Evolutionary conservation across 148 eudicot genomes (phyloP).

Genomic region (Silene uniflora): DNA sequence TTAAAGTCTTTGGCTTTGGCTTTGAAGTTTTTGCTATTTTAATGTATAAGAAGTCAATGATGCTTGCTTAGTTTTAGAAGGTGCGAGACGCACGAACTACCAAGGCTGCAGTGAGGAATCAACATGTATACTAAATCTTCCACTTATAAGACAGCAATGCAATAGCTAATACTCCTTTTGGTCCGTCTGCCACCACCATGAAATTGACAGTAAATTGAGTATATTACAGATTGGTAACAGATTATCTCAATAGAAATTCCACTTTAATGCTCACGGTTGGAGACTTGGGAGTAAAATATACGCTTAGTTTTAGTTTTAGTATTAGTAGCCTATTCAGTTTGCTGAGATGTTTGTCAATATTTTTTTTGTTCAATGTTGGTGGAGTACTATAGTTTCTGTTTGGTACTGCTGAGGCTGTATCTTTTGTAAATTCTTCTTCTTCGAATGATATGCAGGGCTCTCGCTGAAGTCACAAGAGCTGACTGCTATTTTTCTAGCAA

Average conservation of each 20-base stretch:
- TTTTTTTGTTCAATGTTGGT: not conserved
- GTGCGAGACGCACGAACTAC: not conserved
- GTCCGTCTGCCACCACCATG: too few relatives aligned
- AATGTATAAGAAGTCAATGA: not conserved
- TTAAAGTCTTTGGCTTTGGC: too few relatives aligned
- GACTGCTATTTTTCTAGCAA: constrained; percentile 45
- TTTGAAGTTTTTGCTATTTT: not conserved
- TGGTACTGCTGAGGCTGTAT: not conserved
- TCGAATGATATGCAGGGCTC: constrained; percentile 26
- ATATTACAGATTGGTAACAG: not conserved
- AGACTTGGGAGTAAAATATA: not conserved
- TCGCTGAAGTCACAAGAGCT: constrained; percentile 45
- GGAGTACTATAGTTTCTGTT: not conserved
- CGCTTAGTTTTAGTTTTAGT: not conserved
- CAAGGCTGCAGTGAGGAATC: not conserved
- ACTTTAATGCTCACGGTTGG: not conserved
- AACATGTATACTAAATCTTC: not conserved
- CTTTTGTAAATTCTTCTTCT: not conserved
- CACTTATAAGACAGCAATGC: too few relatives aligned
- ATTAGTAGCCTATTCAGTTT: not conserved
- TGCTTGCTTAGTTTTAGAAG: not conserved
- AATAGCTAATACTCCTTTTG: too few relatives aligned
- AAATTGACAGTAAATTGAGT: not conserved
- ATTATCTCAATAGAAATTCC: too few relatives aligned
- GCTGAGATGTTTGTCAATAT: not conserved